Conservation (phyloP, 495 filamentous ascomycete genomes). For the Amniculicola lignicola region DNA sequence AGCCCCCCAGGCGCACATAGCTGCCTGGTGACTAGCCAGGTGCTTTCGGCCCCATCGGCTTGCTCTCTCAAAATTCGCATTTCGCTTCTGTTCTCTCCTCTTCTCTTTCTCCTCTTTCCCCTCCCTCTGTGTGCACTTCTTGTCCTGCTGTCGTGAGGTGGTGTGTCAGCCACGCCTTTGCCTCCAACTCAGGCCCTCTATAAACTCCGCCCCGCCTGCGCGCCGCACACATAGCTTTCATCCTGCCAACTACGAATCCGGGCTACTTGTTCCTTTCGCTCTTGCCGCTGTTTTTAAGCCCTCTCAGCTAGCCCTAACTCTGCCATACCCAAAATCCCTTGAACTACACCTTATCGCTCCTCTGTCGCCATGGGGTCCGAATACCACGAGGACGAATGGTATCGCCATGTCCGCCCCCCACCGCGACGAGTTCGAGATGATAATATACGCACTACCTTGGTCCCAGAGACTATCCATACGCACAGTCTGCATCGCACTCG, state of each 20-base stretch:
- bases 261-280: neutral
- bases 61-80: conserved; percentile 25
- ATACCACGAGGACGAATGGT: conserved; percentile 33
- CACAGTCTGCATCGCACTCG: conserved; percentile 38
- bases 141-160: conserved; percentile 7
- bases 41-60: conserved; percentile 27
- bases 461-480: conserved; percentile 19
- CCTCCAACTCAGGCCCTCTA: neutral
- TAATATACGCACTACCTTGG: conserved; percentile 5
- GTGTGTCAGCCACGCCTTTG: conserved; percentile 20
- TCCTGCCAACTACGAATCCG: neutral
- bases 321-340: neutral
- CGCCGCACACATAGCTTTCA: neutral
- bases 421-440: conserved; percentile 3
- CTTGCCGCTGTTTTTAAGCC: neutral
- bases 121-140: conserved; percentile 19
- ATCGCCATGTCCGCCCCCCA: conserved; percentile 14
- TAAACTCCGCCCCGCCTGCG: conserved; percentile 17
- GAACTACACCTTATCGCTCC: neutral
- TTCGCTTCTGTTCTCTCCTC: conserved; percentile 4
- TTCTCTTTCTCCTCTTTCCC: conserved; percentile 19
- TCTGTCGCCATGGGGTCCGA: conserved; percentile 18
- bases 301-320: neutral
- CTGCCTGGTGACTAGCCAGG: conserved; percentile 28
- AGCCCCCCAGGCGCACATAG: conserved; percentile 29